phyloP scores from a whole-genome alignment of 2,329 filamentous ascomycete genomes.

The Ophioceras dolichostomum region DNA sequence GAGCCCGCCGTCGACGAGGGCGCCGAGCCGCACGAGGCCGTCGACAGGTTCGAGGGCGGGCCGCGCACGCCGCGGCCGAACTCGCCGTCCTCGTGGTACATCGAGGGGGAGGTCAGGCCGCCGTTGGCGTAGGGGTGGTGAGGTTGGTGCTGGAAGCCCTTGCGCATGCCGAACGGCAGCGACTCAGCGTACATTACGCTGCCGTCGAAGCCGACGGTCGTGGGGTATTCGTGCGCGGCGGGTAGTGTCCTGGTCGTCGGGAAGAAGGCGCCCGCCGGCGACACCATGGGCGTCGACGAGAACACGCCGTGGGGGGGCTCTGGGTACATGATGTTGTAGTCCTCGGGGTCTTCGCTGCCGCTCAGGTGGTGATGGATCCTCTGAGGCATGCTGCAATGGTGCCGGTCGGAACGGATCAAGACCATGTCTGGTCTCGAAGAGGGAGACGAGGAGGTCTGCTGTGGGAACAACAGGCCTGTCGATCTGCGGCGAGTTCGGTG shows the following conservation, averaged over 20 bases:
- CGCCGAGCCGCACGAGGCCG: conserved; percentile 48
- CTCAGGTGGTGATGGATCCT: no score
- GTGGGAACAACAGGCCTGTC: no score
- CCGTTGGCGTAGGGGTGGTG: conserved; percentile 8
- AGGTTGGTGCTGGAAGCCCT: conserved; percentile 21
- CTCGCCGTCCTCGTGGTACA: conserved; percentile 38
- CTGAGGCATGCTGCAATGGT: no score
- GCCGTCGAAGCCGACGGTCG: conserved; percentile 30
- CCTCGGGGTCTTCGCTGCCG: conserved; percentile 8
- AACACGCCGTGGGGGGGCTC: conserved; percentile 8
- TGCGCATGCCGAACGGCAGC: conserved; percentile 26
- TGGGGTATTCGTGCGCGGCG: conserved; percentile 11
- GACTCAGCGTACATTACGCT: conserved; percentile 32
- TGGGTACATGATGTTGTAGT: conserved; percentile 11
- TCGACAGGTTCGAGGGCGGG: conserved; percentile 47
- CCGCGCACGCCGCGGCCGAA: no score
- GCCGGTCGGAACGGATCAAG: no score
- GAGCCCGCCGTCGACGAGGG: conserved; percentile 57
- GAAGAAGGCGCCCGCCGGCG: conserved; percentile 8
- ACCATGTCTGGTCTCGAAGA: no score
- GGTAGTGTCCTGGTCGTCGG: conserved; percentile 8
- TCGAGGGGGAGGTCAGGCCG: conserved; percentile 30
- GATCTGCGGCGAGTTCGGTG: no score
- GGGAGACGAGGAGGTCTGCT: no score
- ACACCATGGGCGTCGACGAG: conserved; percentile 6